phyloP scores from a whole-genome alignment of 768 basidiomycete genomes.

The Tulasnella sp. region DNA sequence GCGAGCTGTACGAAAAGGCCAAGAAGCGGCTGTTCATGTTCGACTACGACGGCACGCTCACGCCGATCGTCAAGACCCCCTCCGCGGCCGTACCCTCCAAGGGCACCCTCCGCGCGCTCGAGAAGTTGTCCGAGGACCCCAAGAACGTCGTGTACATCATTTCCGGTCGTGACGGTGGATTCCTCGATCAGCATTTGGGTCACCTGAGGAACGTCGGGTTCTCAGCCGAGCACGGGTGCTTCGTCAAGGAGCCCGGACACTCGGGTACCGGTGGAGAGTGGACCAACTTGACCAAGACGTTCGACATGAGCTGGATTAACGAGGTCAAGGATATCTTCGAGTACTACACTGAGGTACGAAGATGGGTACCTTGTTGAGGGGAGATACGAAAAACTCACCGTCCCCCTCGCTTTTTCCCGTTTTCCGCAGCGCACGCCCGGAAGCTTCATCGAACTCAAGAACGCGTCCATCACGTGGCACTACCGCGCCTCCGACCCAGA shows the following conservation, averaged over 20 bases:
- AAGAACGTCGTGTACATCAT: constrained; percentile 95
- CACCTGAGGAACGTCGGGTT: constrained; percentile 79
- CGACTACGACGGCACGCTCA: constrained; percentile 95
- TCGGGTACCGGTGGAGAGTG: constrained; percentile 49
- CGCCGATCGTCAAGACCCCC: constrained; percentile 94
- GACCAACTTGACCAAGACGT: constrained; percentile 81
- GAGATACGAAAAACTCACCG: too few relatives aligned
- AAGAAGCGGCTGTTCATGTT: constrained; percentile 87
- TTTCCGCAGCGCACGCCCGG: constrained; percentile 73
- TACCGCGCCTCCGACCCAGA: constrained; percentile 90
- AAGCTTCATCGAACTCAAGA: constrained; percentile 95
- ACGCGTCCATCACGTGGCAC: constrained; percentile 98
- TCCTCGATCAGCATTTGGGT: constrained; percentile 88
- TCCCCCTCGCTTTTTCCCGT: background rate
- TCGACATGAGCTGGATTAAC: constrained; percentile 97
- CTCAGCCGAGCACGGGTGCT: constrained; percentile 94
- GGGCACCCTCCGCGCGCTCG: constrained; percentile 68
- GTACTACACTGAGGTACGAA: constrained; percentile 85
- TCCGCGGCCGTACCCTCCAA: constrained; percentile 79
- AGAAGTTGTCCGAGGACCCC: constrained; percentile 70
- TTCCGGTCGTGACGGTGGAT: constrained; percentile 89
- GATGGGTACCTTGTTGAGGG: too few relatives aligned
- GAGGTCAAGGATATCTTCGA: constrained; percentile 95
- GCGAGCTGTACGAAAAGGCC: constrained; percentile 59
- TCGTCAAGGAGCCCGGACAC: constrained; percentile 69